Evolutionary conservation across 495 filamentous ascomycete species (phyloP).

Genomic region (Aspergillus carlsbadensis): DNA sequence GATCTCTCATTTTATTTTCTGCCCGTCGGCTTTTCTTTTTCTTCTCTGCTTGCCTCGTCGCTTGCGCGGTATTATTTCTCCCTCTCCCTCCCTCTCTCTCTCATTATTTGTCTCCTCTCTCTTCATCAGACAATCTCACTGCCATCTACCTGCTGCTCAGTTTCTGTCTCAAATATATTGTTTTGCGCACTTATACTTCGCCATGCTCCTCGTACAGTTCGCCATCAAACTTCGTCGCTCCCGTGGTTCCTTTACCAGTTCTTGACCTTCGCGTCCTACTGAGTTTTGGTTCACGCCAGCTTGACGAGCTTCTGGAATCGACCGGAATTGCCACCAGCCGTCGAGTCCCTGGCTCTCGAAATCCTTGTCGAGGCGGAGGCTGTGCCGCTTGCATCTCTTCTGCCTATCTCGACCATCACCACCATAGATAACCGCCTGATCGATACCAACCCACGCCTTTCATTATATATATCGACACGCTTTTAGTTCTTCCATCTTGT

Average conservation of each 20-base stretch:
- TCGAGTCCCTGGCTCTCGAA: not conserved
- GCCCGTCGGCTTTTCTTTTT: constrained; percentile 12
- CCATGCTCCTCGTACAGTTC: constrained; percentile 1
- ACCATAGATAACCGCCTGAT: no score
- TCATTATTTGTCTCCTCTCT: constrained; percentile 13
- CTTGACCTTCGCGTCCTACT: not conserved
- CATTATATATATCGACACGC: no score
- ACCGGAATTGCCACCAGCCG: not conserved
- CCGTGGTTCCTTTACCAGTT: constrained; percentile 1
- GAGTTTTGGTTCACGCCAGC: not conserved
- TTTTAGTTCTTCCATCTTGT: not conserved
- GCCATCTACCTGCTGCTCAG: not conserved
- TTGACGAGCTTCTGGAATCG: not conserved
- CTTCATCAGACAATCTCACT: constrained; percentile 1
- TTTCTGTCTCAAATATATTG: not conserved
- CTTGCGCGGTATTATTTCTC: no score
- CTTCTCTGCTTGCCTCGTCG: constrained; percentile 9
- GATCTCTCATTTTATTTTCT: constrained; percentile 14
- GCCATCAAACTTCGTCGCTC: constrained; percentile 1
- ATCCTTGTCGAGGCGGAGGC: no score
- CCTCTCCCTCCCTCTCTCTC: constrained; percentile 9
- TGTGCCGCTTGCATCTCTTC: no score
- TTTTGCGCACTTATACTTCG: not conserved
- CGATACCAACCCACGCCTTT: no score
- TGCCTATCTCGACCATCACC: no score